Evolutionary conservation across 2,329 filamentous ascomycete species (phyloP).

Genomic region (Aspergillus sp.): DNA sequence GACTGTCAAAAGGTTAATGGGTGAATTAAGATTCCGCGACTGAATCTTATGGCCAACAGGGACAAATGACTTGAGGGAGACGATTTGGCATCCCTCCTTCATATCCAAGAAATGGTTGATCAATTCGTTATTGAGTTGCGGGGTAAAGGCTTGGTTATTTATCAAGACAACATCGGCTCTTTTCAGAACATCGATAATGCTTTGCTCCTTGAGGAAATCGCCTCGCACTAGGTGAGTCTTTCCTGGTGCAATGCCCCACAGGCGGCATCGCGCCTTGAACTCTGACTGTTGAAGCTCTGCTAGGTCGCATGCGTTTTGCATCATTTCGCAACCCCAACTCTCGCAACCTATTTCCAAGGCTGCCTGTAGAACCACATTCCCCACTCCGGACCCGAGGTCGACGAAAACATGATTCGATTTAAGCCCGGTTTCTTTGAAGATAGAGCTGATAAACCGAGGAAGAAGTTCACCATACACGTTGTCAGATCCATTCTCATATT

Average conservation of each 20-base stretch:
- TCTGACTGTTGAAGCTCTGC: constrained; percentile 79
- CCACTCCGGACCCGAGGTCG: constrained; percentile 92
- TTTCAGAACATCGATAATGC: constrained; percentile 71
- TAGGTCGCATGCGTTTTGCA: constrained; percentile 83
- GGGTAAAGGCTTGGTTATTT: constrained; percentile 96
- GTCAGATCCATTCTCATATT: constrained; percentile 87
- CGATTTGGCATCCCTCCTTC: constrained; percentile 84
- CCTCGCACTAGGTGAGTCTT: constrained; percentile 76
- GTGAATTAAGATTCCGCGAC: constrained; percentile 73
- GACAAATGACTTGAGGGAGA: constrained; percentile 90
- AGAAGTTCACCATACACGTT: constrained; percentile 94
- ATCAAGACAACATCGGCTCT: constrained; percentile 93
- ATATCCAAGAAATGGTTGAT: constrained; percentile 90
- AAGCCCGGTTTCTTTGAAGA: constrained; percentile 75
- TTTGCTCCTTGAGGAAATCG: constrained; percentile 74
- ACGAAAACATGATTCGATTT: constrained; percentile 85
- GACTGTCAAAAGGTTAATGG: constrained; percentile 77
- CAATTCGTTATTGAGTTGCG: constrained; percentile 79
- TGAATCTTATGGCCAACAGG: constrained; percentile 75
- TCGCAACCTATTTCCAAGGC: constrained; percentile 92
- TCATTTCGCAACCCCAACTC: constrained; percentile 95
- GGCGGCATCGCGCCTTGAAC: constrained; percentile 77
- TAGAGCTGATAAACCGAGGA: constrained; percentile 77
- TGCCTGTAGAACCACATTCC: constrained; percentile 91
- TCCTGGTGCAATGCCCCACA: constrained; percentile 85